These are phyloP conservation scores for Acephala macrosclerotiorum DNA, from an alignment of 2,329 filamentous ascomycete species.

Conservation along the genomic window DNA sequence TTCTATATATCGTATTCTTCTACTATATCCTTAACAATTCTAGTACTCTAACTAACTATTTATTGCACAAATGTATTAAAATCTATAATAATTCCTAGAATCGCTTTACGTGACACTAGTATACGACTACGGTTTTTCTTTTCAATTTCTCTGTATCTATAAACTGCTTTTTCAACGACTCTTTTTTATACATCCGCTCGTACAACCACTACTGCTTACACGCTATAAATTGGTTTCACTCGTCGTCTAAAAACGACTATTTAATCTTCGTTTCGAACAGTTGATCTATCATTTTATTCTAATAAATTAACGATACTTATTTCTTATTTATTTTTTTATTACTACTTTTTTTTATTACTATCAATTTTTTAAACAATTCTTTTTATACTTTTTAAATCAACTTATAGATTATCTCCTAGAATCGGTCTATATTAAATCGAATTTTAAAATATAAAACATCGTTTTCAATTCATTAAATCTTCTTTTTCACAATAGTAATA, in stretches of 20 bases:
- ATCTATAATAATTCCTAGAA: slow-evolving; percentile 20
- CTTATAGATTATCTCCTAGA: no score
- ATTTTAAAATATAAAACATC: neutral
- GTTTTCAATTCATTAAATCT: slow-evolving; percentile 10
- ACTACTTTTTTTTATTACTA: no score
- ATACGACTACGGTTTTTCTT: slow-evolving; percentile 18
- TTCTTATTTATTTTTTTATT: neutral
- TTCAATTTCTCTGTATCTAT: slow-evolving; percentile 19
- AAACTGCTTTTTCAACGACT: slow-evolving; percentile 3
- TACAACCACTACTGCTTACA: neutral
- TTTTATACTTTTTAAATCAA: no score
- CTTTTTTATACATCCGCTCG: neutral
- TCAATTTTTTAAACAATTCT: no score
- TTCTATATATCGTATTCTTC: slow-evolving; percentile 25
- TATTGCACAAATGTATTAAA: slow-evolving; percentile 22
- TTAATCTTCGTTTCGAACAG: no score
- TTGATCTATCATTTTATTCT: no score
- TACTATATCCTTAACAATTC: slow-evolving; percentile 27
- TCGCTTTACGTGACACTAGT: slow-evolving; percentile 17
- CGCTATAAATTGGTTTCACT: no score
- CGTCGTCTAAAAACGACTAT: no score
- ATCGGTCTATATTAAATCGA: no score
- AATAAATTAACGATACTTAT: no score
- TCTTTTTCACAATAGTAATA: slow-evolving; percentile 18
- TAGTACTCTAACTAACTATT: slow-evolving; percentile 15